Conservation (phyloP, 192 early-diverging fungal species). For the Backusella circina region DNA sequence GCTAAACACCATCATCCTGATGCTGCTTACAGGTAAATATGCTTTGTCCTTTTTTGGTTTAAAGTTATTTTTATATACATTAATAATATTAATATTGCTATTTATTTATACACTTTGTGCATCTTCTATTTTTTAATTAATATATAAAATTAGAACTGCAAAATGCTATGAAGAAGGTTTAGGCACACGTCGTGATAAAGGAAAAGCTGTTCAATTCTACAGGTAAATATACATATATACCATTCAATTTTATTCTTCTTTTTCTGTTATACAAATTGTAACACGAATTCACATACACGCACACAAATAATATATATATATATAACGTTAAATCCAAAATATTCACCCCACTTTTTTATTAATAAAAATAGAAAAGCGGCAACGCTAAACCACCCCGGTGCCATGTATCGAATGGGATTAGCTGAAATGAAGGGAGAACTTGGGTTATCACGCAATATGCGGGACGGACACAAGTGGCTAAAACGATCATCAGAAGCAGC, state of each 20-base stretch:
- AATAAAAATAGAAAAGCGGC: conserved; percentile 28
- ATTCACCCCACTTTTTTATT: background rate
- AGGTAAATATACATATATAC: too few species aligned
- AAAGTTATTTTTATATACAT: background rate
- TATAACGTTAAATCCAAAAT: background rate
- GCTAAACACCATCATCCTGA: conserved; percentile 64
- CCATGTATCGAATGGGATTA: conserved; percentile 54
- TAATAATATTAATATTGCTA: background rate
- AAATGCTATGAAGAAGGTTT: conserved; percentile 57
- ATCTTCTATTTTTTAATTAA: background rate
- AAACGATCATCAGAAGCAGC: conserved; percentile 57
- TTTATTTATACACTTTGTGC: background rate
- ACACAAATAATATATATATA: too few species aligned
- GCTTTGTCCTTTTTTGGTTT: background rate
- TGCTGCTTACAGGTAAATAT: conserved; percentile 44
- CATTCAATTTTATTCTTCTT: background rate
- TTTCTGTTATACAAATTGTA: background rate
- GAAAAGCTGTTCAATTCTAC: conserved; percentile 54
- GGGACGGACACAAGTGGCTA: conserved; percentile 60
- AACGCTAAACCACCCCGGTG: conserved; percentile 50
- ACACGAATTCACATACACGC: background rate
- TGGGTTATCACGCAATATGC: conserved; percentile 44
- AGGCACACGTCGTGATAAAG: conserved; percentile 50
- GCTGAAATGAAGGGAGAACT: conserved; percentile 47
- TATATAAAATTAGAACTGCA: conserved; percentile 37